Percentiles rank a stretch among this genome's conserved stretches.
Conservation (phyloP, 805 yeast species). For the Ogataea paraovalis region DNA sequence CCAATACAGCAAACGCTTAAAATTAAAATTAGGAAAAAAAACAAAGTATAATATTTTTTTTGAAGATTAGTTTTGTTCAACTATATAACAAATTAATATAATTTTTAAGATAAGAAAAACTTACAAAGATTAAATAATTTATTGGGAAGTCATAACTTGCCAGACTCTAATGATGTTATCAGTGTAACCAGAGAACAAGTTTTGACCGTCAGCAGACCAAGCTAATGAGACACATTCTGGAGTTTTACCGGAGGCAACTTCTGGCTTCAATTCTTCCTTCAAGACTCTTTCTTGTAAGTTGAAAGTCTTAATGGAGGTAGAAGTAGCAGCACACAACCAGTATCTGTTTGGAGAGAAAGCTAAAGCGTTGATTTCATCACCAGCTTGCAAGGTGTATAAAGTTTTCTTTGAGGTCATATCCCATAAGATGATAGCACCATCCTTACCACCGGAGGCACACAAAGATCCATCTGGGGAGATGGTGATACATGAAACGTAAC, state of each 20-base stretch:
- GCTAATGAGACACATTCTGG: slow-evolving; percentile 97
- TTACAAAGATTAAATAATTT: slow-evolving; percentile 22
- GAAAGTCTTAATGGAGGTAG: slow-evolving; percentile 96
- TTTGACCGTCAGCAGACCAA: slow-evolving; percentile 99
- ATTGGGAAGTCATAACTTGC: slow-evolving; percentile 94
- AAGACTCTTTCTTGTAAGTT: slow-evolving; percentile 91
- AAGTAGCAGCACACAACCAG: slow-evolving; percentile 99
- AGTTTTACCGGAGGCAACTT: slow-evolving; percentile 93
- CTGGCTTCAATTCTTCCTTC: slow-evolving; percentile 98
- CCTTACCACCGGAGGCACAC: slow-evolving; percentile 99
- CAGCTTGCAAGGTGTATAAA: slow-evolving; percentile 90
- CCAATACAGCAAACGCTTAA: too few relatives aligned
- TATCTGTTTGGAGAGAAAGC: slow-evolving; percentile 99
- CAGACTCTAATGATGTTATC: slow-evolving; percentile 99
- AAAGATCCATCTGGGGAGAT: slow-evolving; percentile 99
- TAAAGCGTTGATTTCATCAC: slow-evolving; percentile 95
- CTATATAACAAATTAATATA: slow-evolving; percentile 12
- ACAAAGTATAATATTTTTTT: slow-evolving; percentile 4
- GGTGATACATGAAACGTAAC: slow-evolving; percentile 95
- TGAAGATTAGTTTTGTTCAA: slow-evolving; percentile 12
- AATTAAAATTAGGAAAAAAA: not conserved
- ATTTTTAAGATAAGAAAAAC: slow-evolving; percentile 5
- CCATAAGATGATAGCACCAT: slow-evolving; percentile 98
- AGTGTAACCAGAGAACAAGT: slow-evolving; percentile 99
- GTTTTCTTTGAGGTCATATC: slow-evolving; percentile 82